Conservation (phyloP, 768 basidiomycete species). For the Podaxis sp. region DNA sequence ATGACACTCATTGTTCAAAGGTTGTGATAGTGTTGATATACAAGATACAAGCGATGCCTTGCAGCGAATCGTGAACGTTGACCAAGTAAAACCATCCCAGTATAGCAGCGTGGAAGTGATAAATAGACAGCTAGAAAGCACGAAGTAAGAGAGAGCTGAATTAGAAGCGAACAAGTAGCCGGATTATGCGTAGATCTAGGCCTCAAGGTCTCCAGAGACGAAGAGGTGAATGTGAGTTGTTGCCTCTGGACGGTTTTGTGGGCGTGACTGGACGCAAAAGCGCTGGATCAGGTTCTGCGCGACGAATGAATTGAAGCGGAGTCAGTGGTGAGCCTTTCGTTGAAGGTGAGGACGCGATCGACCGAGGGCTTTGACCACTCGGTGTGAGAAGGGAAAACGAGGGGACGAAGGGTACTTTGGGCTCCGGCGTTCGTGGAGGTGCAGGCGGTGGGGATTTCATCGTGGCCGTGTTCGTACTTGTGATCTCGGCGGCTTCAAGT, state of each 20-base stretch:
- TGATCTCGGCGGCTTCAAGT: constrained; percentile 49
- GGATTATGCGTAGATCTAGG: background rate
- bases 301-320: constrained; percentile 82
- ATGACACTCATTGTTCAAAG: constrained; percentile 1
- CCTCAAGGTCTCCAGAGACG: constrained; percentile 68
- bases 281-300: constrained; percentile 61
- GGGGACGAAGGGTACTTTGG: constrained; percentile 53
- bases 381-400: constrained; percentile 67
- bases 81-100: background rate
- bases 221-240: constrained; percentile 41
- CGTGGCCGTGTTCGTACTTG: constrained; percentile 12
- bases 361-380: constrained; percentile 49
- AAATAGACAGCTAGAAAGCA: constrained; percentile 3
- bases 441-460: constrained; percentile 31
- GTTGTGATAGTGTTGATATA: constrained; percentile 10
- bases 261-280: constrained; percentile 62
- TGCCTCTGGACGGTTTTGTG: constrained; percentile 45
- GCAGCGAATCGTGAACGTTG: background rate
- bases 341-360: constrained; percentile 44
- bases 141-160: background rate
- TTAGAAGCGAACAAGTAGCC: background rate
- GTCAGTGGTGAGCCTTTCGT: constrained; percentile 73
- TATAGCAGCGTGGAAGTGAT: background rate
- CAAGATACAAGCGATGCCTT: constrained; percentile 7
- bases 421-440: constrained; percentile 70